Base-by-base conservation (phyloP, 192 early-diverging fungal genomes). In the Chytriomyces sp. region DNA sequence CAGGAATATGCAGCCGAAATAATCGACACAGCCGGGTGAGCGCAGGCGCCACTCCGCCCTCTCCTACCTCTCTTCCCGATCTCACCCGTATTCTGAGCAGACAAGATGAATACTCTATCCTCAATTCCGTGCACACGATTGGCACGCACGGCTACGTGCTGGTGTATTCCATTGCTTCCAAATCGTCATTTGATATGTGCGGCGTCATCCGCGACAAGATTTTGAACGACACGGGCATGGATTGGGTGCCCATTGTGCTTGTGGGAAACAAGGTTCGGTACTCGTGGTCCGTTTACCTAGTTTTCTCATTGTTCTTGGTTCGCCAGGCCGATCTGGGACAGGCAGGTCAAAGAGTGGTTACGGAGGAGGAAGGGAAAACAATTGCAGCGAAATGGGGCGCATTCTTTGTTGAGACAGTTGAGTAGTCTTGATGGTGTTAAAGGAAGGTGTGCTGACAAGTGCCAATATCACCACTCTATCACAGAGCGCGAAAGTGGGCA, bases 61-160 rank as follows among this genome's bases (percentile, higher is more conserved):
- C 49, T 30, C n/a, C 10, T 31, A 26, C 12, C 64, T 26, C 10
- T 58, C 33, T 71, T 30, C 59, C 5, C 22, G 28, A 22, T 54
- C 40, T 36, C 10, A 66, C 72, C 31, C 44, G 19, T 2, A 31
- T 37, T n/a, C 38, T 72, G 36, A 19, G 28, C 39, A 59, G 57
- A 14, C 70, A 71, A 55, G 76, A 99, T 79, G 97, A 99, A 81
- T 93, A 90, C 58, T 96, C 97, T 39, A 90, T 96, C 54, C 80
- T 99, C 60, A 96, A 93, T 63, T 88, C 91, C n/a, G 90, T 91
- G 39, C 93, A 95, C 76, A 91, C 91, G 0, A 85, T 95, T 1
- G 90, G 94, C 22, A 91, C 94, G 41, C 94, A 99, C 78, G 97
- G 94, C 6, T 99, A 95, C 76, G 89, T 99, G 44, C 84, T 99